Evolutionary conservation across 75 land plant species (phyloP), one percentile per base, ranked within the genome.

Genomic region (Selaginella tamariscina): DNA sequence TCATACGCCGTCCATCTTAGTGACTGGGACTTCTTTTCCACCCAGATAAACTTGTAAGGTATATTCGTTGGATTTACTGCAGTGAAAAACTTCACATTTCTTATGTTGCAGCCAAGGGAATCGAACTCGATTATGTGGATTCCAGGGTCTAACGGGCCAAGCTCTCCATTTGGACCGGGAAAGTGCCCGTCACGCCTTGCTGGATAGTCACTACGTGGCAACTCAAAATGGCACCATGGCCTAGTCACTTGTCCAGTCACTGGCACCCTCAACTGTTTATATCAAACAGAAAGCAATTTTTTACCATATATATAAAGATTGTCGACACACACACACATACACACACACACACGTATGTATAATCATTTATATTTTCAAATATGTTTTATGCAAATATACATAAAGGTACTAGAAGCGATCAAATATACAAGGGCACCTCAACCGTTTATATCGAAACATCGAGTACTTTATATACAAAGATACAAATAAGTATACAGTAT

Each of bases 141-240:
- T 30, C 55, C 32, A 24, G 64, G 27, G 56, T 71, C 78, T 33
- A 76, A 62, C 24, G 76, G 76, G 9, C 76, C 66, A 0, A 62
- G 64, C 26, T 57, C 20, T 27, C 76, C 73, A 62, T 74, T 49
- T 32, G 76, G 66, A 31, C 68, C 78, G 1, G 28, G 29, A 2
- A 72, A 28, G 32, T 65, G 2, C 24, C 67, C 29, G 65, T 66
- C 30, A 23, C 69, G 24, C 22, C 68, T 49, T 15, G 23, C 27
- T 29, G 65, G 23, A 18, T 76, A 71, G 49, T 71, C 69, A 22
- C 74, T 76, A 57, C 54, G 33, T 1, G 74, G 74, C 44, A 76
- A 69, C 29, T 76, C 73, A 57, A 76, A 76, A 54, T 76, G 74
- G 27, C 78, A 76, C 78, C 78, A 76, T 11, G 78, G 78, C 5